Evolutionary conservation across 495 filamentous ascomycete genomes (phyloP).

Genomic region (Tetracladium setigerum): DNA sequence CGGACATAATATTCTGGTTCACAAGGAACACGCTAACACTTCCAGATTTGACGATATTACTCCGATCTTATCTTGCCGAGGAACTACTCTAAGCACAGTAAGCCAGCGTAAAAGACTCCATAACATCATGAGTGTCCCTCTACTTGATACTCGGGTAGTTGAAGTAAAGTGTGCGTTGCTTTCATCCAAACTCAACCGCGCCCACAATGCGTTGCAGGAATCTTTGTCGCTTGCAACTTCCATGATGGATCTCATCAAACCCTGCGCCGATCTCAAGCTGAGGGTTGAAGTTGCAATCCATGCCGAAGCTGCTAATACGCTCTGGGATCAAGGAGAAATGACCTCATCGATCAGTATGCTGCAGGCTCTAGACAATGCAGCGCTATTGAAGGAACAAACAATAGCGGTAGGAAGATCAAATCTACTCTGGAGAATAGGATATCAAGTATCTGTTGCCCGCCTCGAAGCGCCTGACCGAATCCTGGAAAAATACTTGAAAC

Average conservation of each 20-base stretch:
- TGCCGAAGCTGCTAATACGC: constrained; percentile 75
- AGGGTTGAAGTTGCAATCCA: constrained; percentile 64
- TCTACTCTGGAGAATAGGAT: constrained; percentile 77
- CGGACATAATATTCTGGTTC: constrained; percentile 9
- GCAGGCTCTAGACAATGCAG: constrained; percentile 56
- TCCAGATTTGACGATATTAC: constrained; percentile 74
- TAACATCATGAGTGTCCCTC: constrained; percentile 43
- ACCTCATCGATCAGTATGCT: constrained; percentile 86
- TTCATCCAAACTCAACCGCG: constrained; percentile 65
- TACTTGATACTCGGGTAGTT: constrained; percentile 55
- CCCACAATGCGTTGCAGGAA: constrained; percentile 75
- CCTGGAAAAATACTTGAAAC: constrained; percentile 71
- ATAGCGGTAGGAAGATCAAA: constrained; percentile 70
- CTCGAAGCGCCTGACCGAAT: constrained; percentile 88
- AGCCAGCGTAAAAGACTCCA: constrained; percentile 58
- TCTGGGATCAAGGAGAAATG: constrained; percentile 94
- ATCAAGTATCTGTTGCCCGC: constrained; percentile 86
- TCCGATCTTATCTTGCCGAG: constrained; percentile 72
- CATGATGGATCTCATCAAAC: constrained; percentile 61
- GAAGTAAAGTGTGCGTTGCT: constrained; percentile 68
- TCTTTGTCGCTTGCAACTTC: constrained; percentile 77
- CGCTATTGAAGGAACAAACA: constrained; percentile 59
- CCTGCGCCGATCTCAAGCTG: constrained; percentile 61
- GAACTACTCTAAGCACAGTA: constrained; percentile 75
- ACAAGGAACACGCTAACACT: constrained; percentile 8